Evolutionary conservation across 2,329 filamentous ascomycete genomes (phyloP), one percentile per base, ranked within the genome.

Genomic region (Sporothrix phasma): DNA sequence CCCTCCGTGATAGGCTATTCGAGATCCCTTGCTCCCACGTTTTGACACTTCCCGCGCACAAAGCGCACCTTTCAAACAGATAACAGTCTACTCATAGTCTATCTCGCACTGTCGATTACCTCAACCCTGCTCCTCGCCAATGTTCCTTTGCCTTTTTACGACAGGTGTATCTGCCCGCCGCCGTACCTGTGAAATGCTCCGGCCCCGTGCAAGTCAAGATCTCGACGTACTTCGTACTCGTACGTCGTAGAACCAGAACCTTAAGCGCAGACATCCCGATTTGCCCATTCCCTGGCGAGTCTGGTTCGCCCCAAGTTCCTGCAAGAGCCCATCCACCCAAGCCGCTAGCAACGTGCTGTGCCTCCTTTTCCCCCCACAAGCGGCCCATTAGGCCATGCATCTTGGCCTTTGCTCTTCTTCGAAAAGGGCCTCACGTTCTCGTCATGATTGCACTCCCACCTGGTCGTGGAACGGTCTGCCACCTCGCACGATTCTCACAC

Each of bases 301-400:
- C 15, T 51, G 26, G 24, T 17, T 26, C 47, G 15, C 8, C 29
- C 5, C n/a, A 29, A 8, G 31, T 11, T 17, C 10, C 43, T 37
- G 39, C 41, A n/a, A 58, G 56, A 15, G 19, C 10, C 26, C n/a
- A n/a, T n/a, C n/a, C 41, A 61, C 24, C 17, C 31, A 26, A 47
- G 39, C 29, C 59, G 46, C 60, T 62, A 62, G 60, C 60, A 62
- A 49, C 22, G 46, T 43, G 60, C 60, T 62, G 46, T 29, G 60
- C 60, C 60, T 62, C 60, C 60, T 53, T 43, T 37, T 26, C 34
- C 46, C 59, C 45, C 59, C 59, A 62, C 59, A 37, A 13, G n/a
- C n/a, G n/a, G 58, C 26, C 22, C 58, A 46, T 34, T 17, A 5
- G 53, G 4, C 37, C 56, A 19, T 24, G 49, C 17, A n/a, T 54